These are phyloP conservation scores for Eutrema heterophyllum DNA, from an alignment of 345 rosid genomes.

Conservation along the genomic window DNA sequence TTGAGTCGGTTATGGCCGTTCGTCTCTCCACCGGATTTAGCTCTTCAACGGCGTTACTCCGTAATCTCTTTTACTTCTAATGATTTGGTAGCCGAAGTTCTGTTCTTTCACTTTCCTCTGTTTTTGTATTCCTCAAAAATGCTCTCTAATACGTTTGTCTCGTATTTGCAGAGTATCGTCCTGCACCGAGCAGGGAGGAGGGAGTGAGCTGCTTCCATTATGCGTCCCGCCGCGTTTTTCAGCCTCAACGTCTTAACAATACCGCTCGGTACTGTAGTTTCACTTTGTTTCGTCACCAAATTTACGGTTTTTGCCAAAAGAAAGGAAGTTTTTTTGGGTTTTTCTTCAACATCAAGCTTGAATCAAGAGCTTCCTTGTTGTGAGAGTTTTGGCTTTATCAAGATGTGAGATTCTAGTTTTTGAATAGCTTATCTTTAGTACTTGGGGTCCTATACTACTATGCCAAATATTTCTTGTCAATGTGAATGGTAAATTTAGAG, in stretches of 20 bases:
- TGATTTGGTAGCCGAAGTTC: neutral
- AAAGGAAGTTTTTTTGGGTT: neutral
- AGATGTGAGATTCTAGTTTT: neutral
- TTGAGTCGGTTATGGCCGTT: constrained; percentile 58
- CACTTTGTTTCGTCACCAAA: neutral
- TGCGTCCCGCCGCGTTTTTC: constrained; percentile 34
- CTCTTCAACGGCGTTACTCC: constrained; percentile 43
- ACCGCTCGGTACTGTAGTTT: constrained; percentile 40
- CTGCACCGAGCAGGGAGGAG: constrained; percentile 40
- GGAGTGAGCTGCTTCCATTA: constrained; percentile 33
- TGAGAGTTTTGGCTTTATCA: neutral
- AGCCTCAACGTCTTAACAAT: constrained; percentile 36
- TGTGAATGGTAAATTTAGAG: neutral
- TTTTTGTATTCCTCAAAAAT: neutral
- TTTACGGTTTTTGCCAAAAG: neutral
- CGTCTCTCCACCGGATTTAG: constrained; percentile 57
- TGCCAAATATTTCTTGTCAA: neutral
- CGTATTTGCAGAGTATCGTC: constrained; percentile 45
- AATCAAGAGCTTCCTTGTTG: too few species aligned
- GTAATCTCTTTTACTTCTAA: constrained; percentile 30
- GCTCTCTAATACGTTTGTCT: neutral
- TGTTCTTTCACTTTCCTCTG: neutral
- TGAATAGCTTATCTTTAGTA: neutral
- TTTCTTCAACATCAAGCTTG: too few species aligned
- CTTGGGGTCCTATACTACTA: neutral